These are phyloP conservation scores for Metschnikowia henanensis DNA, from an alignment of 805 yeast species.

Conservation along the genomic window DNA sequence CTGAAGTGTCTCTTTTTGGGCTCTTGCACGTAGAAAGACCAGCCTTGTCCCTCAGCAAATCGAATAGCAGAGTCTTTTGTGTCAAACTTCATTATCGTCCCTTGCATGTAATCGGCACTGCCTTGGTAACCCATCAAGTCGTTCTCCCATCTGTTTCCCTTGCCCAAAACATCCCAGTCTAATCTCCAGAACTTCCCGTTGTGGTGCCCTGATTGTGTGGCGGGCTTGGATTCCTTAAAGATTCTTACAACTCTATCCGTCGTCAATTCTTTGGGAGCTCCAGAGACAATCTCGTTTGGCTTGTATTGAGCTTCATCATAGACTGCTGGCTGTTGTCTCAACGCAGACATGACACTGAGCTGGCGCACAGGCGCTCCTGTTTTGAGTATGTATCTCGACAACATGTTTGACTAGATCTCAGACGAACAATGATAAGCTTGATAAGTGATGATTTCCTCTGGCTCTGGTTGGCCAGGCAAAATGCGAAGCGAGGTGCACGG, in stretches of 20 bases:
- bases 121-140: conserved; percentile 86
- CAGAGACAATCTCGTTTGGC: conserved; percentile 56
- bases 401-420: conserved; percentile 17
- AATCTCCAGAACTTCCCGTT: conserved; percentile 64
- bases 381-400: conserved; percentile 25
- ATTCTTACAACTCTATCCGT: conserved; percentile 71
- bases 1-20: conserved; percentile 74
- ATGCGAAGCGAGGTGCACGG: conserved; percentile 16
- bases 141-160: conserved; percentile 86
- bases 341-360: conserved; percentile 21
- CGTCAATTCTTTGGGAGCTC: conserved; percentile 70
- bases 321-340: conserved; percentile 26
- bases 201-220: conserved; percentile 72
- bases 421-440: not conserved
- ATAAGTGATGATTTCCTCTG: conserved; percentile 6
- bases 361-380: conserved; percentile 24
- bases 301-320: conserved; percentile 36
- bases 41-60: conserved; percentile 82
- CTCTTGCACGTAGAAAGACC: conserved; percentile 81
- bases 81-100: conserved; percentile 71
- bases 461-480: conserved; percentile 21
- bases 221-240: conserved; percentile 73
- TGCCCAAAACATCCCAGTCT: conserved; percentile 80
- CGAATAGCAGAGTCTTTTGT: conserved; percentile 73
- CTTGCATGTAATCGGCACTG: conserved; percentile 79